Base-by-base conservation (phyloP, 2,329 filamentous ascomycete species). In the Pseudocercospora vitis region DNA sequence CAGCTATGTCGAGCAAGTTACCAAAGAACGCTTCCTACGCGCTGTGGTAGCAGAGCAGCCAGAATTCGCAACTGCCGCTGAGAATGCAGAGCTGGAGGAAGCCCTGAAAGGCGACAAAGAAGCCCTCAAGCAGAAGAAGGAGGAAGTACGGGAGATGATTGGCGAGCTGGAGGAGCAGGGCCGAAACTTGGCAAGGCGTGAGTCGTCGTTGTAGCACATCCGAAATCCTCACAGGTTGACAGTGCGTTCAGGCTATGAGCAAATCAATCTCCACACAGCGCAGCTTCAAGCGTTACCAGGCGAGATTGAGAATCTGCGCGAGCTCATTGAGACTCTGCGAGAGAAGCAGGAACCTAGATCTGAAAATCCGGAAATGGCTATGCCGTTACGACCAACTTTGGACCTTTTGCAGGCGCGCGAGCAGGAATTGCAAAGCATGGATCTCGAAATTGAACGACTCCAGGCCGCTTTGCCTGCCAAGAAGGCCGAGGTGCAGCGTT, bases 1-100 rank as follows among this genome's bases (percentile, higher is more conserved):
- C 77, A 95, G 89, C 60, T 97, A 97, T 73, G 88, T 96, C 64
- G 94, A 99, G 74, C 94, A 97, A 77, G 91, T 97, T 58, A 97
- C 92, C 39, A 99, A 97, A 74, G 94, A 99, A 71, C 95, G 96
- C 68, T 97, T 96, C 72, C 86, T 99, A 50, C 89, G 91, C 62
- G 86, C 89, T 59, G 95, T 97, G 63, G 90, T 95, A 12, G 90
- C 89, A 59, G 89, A 96, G 59, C 90, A 91, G 45, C 94, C 92
- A 0, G 79, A 91, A 12, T 87, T 97, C 40, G 88, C 95, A 53
- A 86, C 86, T 33, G 83, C 86, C 37, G 81, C 85, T 63, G 91
- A 97, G 68, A 97, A 96, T 68, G 76, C 86, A 44, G 84, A 86
- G 53, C 74, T 95, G 19, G 89, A 94, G 68, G 77, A 81, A 52